phyloP scores from a whole-genome alignment of 345 rosid species.

The Populus deltoides region DNA sequence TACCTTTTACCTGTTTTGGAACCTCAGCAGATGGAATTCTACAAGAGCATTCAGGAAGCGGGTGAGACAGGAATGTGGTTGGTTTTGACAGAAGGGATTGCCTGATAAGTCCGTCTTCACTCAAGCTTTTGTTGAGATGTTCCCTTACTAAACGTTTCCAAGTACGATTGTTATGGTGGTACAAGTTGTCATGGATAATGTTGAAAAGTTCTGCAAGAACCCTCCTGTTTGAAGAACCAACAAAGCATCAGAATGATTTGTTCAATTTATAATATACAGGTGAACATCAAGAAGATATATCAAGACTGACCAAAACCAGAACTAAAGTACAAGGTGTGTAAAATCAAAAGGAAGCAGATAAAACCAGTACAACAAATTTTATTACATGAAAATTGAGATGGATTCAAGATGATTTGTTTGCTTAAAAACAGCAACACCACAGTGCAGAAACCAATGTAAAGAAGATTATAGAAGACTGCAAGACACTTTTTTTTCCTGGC shows the following conservation, averaged over 20 bases:
- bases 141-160: conserved; percentile 74
- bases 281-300: background rate
- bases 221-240: conserved; percentile 53
- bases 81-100: conserved; percentile 70
- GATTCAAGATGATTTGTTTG: background rate
- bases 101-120: conserved; percentile 66
- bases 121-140: conserved; percentile 83
- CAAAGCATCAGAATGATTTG: background rate
- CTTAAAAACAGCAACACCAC: background rate
- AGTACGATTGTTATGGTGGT: conserved; percentile 70
- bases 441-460: background rate
- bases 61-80: conserved; percentile 71
- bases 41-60: conserved; percentile 96
- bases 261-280: background rate
- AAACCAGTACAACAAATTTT: background rate
- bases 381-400: background rate
- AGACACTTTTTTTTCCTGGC: background rate
- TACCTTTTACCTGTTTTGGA: conserved; percentile 29
- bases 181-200: conserved; percentile 58
- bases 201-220: conserved; percentile 53
- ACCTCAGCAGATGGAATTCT: conserved; percentile 50
- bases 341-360: background rate
- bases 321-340: background rate
- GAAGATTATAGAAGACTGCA: background rate
- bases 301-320: background rate